Base-by-base conservation (phyloP, 2,329 filamentous ascomycete genomes). In the Verticillium longisporum region DNA sequence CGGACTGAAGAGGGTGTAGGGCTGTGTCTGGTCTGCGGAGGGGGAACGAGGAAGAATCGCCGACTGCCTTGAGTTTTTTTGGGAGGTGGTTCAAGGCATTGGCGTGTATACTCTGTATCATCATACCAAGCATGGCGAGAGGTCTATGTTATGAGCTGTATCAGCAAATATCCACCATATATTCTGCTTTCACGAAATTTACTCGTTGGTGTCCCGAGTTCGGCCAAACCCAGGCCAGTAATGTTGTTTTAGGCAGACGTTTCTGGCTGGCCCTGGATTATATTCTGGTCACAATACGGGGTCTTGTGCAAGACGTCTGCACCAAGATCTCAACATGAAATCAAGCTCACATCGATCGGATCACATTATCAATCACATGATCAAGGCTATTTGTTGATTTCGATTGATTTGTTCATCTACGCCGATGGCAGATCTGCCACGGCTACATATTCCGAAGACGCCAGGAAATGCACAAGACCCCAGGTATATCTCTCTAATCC, bases 1-100 rank as follows among this genome's bases (percentile, higher is more conserved):
- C 15, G 83, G 82, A 64, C 73, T 74, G 67, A 70, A 78, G 70
- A 79, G 81, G 70, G 74, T 84, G 81, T 85, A 57, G 59, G 53
- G 10, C 55, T 41, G 34, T 26, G 15, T 50, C 9, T 18, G 10
- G 6, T 6, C 6, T 18, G 7, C n/a, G 41, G 41, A 21, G n/a
- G 13, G 13, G 9, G 14, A 2, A 26, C 26, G 26, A 10, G 18
- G 11, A 21, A 7, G 33, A 55, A 56, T 59, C 37, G 50, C 45
- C 31, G 26, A 50, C 41, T 57, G 38, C 32, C 58, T 55, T 26
- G 26, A 2, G 26, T 2, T 26, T 26, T 26, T 26, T 26, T 2
- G n/a, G n/a, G n/a, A 26, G 26, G 34, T 10, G 41, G 4, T 10
- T 26, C n/a, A 50, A 18, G 41, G 41, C n/a, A 34, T 55, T 56